Conservation (phyloP, 306 rosid species). For the Ziziphus jujuba region DNA sequence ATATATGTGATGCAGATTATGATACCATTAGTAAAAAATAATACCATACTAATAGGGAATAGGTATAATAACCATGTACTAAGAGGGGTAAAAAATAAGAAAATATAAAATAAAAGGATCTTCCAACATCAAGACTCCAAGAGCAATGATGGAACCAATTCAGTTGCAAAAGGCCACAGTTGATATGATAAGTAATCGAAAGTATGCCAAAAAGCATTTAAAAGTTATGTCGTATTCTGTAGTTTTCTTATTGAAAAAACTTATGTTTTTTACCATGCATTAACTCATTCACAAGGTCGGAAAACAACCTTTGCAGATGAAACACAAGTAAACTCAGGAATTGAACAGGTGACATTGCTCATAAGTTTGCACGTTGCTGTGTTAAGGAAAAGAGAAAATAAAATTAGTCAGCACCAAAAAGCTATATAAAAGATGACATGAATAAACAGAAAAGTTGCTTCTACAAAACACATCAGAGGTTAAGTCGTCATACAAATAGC, state of each 20-base stretch:
- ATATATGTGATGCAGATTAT: neutral
- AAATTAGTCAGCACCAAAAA: constrained; percentile 6
- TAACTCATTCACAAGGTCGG: constrained; percentile 26
- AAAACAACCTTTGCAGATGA: constrained; percentile 88
- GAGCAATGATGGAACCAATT: neutral
- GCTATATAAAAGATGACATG: neutral
- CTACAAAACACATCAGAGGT: neutral
- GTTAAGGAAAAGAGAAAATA: constrained; percentile 21
- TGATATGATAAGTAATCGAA: neutral
- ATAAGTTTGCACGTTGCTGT: constrained; percentile 88
- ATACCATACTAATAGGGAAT: too few species aligned
- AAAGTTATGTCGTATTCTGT: neutral
- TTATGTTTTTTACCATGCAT: neutral
- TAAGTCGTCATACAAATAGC: too few species aligned
- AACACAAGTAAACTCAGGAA: constrained; percentile 95
- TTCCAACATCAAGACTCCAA: neutral
- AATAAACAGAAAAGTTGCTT: neutral
- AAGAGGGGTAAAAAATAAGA: too few species aligned
- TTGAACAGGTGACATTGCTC: constrained; percentile 69
- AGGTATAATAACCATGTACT: too few species aligned
- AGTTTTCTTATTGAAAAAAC: neutral
- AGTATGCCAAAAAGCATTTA: neutral
- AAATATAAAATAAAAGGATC: too few species aligned
- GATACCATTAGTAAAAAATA: too few species aligned
- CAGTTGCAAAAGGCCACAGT: neutral